Evolutionary conservation across 78 protist genomes (phyloP).

Genomic region (Creolimax fragrantissima): DNA sequence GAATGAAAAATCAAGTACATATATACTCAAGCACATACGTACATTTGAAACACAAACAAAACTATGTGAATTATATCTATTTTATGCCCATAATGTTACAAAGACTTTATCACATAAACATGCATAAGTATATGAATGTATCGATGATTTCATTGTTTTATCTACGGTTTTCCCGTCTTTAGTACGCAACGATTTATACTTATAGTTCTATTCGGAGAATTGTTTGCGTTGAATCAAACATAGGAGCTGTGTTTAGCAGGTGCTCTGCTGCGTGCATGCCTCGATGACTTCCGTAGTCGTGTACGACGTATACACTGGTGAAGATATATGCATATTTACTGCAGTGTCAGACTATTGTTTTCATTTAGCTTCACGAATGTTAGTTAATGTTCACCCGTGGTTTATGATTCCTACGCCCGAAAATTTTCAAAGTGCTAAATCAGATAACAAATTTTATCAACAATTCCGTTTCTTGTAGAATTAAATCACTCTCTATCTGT

Average conservation of each 20-base stretch:
- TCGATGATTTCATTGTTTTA: no score
- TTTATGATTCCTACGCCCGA: background rate
- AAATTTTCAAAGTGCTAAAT: background rate
- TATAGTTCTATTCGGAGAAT: no score
- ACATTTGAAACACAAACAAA: background rate
- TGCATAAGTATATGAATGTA: background rate
- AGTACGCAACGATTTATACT: no score
- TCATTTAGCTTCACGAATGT: background rate
- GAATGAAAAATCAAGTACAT: background rate
- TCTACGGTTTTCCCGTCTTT: no score
- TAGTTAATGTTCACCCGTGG: background rate
- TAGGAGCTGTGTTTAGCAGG: no score
- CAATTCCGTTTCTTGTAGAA: background rate
- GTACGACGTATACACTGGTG: no score
- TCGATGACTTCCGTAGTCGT: no score
- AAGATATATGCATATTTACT: background rate
- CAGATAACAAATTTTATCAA: background rate
- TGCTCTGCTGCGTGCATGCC: no score
- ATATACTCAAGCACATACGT: background rate
- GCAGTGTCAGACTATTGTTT: background rate
- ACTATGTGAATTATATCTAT: background rate
- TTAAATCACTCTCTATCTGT: background rate
- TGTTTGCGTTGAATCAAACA: no score
- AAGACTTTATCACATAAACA: background rate
- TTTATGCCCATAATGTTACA: background rate